phyloP scores from a whole-genome alignment of 1,284 basidiomycete genomes.

The Inonotus hispidus region DNA sequence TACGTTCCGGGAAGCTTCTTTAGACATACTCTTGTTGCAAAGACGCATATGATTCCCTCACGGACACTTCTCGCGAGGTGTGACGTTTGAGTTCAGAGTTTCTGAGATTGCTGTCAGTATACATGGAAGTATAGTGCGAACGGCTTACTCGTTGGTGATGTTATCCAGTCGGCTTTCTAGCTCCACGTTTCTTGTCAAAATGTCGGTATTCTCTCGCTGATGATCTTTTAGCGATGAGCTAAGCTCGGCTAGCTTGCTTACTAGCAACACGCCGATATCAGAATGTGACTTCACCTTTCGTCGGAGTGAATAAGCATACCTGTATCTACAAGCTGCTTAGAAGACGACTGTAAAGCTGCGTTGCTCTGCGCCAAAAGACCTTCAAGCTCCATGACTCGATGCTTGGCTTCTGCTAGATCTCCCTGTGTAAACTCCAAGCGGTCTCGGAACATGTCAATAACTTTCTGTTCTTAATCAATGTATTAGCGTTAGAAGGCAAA shows the following conservation, averaged over 20 bases:
- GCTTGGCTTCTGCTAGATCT: slow-evolving; percentile 14
- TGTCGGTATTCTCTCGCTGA: slow-evolving; percentile 1
- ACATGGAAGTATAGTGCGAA: neutral
- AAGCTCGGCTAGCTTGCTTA: neutral
- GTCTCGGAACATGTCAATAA: slow-evolving; percentile 17
- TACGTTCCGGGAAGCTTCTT: neutral
- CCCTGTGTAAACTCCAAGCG: slow-evolving; percentile 15
- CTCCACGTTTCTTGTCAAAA: slow-evolving; percentile 8
- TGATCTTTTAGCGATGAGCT: neutral
- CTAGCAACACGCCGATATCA: neutral
- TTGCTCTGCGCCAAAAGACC: neutral
- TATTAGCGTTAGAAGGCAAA: neutral
- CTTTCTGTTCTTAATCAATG: slow-evolving; percentile 12
- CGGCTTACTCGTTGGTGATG: neutral
- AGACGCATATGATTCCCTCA: neutral
- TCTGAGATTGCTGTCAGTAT: neutral
- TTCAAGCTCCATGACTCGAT: slow-evolving; percentile 15
- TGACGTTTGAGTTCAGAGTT: neutral
- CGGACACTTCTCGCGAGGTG: neutral
- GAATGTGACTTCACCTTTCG: neutral
- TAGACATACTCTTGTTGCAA: slow-evolving; percentile 9
- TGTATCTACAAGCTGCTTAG: slow-evolving; percentile 5
- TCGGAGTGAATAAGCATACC: neutral
- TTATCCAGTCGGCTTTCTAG: neutral
- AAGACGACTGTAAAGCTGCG: neutral